phyloP scores from a whole-genome alignment of 1,284 basidiomycete species.

The Pholiota adiposa region DNA sequence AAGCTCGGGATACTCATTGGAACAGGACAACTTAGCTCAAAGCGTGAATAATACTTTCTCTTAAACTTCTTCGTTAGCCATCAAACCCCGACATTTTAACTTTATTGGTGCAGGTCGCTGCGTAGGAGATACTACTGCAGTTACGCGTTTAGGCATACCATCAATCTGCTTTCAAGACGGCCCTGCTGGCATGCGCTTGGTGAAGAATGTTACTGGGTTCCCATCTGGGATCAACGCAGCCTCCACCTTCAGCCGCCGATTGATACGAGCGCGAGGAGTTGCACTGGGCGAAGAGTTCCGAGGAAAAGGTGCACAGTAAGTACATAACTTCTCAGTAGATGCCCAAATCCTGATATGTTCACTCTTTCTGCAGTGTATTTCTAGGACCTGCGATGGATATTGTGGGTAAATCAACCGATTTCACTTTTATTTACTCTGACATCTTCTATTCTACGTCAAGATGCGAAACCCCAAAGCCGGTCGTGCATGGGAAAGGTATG shows the following conservation, averaged over 20 bases:
- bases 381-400: constrained; percentile 67
- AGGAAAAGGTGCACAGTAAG: constrained; percentile 73
- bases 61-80: too few species aligned
- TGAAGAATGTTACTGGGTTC: constrained; percentile 58
- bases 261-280: constrained; percentile 63
- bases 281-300: constrained; percentile 78
- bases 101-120: constrained; percentile 48
- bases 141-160: constrained; percentile 49
- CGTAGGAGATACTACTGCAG: constrained; percentile 56
- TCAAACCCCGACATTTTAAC: background rate
- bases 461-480: constrained; percentile 60
- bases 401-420: constrained; percentile 36
- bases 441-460: constrained; percentile 26
- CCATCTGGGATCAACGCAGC: constrained; percentile 60
- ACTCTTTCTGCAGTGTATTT: constrained; percentile 38
- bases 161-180: constrained; percentile 59
- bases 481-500: constrained; percentile 66
- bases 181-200: constrained; percentile 54
- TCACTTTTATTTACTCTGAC: background rate
- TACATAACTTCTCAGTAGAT: background rate
- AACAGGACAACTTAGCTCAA: constrained; percentile 46
- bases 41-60: constrained; percentile 30
- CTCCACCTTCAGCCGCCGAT: constrained; percentile 56
- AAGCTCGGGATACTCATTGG: constrained; percentile 55
- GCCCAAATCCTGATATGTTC: background rate